Base-by-base conservation (phyloP, 2,329 filamentous ascomycete genomes). In the Sporothrix phasma region DNA sequence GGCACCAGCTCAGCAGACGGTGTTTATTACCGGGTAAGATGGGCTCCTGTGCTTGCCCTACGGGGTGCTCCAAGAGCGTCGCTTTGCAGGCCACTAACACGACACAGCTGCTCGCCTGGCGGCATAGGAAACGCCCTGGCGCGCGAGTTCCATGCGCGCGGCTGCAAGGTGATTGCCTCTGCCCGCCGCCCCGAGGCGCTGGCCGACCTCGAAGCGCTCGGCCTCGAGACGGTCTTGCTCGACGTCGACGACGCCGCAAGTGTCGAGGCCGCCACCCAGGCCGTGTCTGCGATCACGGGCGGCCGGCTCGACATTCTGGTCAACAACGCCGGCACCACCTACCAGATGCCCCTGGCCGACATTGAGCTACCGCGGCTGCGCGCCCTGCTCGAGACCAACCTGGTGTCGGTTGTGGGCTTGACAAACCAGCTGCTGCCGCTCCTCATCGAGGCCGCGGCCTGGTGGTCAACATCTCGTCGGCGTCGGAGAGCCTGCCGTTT, bases 261-360 rank as follows among this genome's bases (percentile, higher is more conserved):
- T 13, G 72, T 75, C 41, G 61, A 69, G 41, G 66, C 65, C 17
- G 74, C 73, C n/a, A 72, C 73, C 31, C 68, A 70, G 2, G 69
- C 74, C 59, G 70, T 77, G 22, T 67, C 69, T 1, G 60, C 68
- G 3, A 69, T 76, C 24, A 75, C 73, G 1, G 70, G 70, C 17
- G 81, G 82, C 6, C 79, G 74, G 58, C 77, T 85, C 3, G 82
- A 85, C 66, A 78, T 85, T 41, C 79, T 85, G 13, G 77, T 85
- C 58, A 85, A 85, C 72, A 85, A 85, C 66, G 82, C 83, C 22
- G 68, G 68, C 51, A 58, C 63, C 37, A 64, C 78, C 3, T 78
- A 81, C 70, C 78, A 76, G 24, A 77, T 80, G 65, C 80, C 81
- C 0, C 77, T 80, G 1, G 75, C 80, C 2, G 81, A 84, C 69